These are phyloP conservation scores for Prunus padus DNA, from an alignment of 306 rosid species.

Conservation along the genomic window DNA sequence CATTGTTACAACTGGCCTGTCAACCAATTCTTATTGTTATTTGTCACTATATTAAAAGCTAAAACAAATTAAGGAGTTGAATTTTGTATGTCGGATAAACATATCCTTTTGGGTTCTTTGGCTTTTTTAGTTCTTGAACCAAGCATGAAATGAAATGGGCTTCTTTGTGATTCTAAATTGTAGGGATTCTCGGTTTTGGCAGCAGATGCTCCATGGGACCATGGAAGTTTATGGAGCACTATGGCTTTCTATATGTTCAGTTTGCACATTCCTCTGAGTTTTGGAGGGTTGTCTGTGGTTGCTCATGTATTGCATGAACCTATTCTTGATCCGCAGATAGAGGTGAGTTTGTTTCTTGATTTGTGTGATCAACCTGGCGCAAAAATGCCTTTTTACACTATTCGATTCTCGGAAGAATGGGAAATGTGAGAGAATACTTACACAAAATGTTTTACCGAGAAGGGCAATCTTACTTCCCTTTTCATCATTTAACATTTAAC, in stretches of 20 bases:
- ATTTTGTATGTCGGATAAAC: no score
- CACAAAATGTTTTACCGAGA: not conserved
- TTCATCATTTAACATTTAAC: not conserved
- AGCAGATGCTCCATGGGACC: slow-evolving; percentile 60
- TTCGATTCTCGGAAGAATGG: slow-evolving; percentile 4
- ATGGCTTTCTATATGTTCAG: slow-evolving; percentile 63
- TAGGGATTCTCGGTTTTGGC: slow-evolving; percentile 64
- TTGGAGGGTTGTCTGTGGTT: slow-evolving; percentile 70
- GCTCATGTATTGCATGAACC: slow-evolving; percentile 44
- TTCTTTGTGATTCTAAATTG: slow-evolving; percentile 13
- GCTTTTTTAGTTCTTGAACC: no score
- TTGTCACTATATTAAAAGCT: no score
- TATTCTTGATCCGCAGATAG: slow-evolving; percentile 60
- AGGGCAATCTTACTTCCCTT: not conserved
- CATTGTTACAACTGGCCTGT: not conserved
- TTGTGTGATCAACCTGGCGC: not conserved
- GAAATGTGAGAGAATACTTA: not conserved
- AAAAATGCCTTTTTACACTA: not conserved
- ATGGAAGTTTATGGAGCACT: slow-evolving; percentile 54
- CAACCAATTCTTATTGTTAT: no score
- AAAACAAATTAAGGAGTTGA: no score
- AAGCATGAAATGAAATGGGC: not conserved
- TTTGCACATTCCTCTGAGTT: slow-evolving; percentile 87
- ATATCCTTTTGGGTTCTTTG: no score
- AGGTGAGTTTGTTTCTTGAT: slow-evolving; percentile 41